Conservation (phyloP, 208 protist species). For the Trypanosoma theileri region DNA sequence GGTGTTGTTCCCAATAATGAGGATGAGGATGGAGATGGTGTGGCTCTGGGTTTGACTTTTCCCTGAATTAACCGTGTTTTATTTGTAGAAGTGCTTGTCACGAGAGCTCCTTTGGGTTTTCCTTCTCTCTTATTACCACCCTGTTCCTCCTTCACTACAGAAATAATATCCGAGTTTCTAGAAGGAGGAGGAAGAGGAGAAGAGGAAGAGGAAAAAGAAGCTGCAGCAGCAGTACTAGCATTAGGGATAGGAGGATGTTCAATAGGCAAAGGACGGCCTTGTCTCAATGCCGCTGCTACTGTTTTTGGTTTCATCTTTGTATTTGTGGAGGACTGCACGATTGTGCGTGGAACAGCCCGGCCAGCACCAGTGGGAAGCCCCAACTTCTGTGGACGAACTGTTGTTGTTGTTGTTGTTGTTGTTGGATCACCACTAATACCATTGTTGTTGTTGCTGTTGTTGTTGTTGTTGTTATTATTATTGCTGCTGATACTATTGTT, state of each 20-base stretch:
- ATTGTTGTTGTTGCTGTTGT: too few species aligned
- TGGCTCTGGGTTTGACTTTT: background rate
- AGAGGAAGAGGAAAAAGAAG: background rate
- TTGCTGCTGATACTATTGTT: too few species aligned
- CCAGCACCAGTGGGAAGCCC: background rate
- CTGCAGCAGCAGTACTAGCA: background rate
- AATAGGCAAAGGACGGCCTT: too few species aligned
- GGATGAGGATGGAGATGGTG: background rate
- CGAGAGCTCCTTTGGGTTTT: background rate
- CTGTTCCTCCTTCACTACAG: too few species aligned
- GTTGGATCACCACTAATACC: too few species aligned
- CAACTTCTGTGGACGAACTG: too few species aligned
- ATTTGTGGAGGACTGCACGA: background rate
- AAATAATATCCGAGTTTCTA: too few species aligned
- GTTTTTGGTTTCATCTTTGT: background rate
- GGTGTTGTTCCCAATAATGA: background rate
- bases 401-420: too few species aligned
- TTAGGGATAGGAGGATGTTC: too few species aligned
- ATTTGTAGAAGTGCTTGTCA: conserved; percentile 15
- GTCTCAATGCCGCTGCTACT: background rate
- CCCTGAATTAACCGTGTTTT: background rate
- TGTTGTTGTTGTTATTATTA: too few species aligned
- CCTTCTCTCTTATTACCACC: background rate
- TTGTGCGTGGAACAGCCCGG: conserved; percentile 6
- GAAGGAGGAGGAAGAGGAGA: too few species aligned